These are phyloP conservation scores for Arctostaphylos glauca DNA, from an alignment of 148 eudicot species.

Conservation along the genomic window DNA sequence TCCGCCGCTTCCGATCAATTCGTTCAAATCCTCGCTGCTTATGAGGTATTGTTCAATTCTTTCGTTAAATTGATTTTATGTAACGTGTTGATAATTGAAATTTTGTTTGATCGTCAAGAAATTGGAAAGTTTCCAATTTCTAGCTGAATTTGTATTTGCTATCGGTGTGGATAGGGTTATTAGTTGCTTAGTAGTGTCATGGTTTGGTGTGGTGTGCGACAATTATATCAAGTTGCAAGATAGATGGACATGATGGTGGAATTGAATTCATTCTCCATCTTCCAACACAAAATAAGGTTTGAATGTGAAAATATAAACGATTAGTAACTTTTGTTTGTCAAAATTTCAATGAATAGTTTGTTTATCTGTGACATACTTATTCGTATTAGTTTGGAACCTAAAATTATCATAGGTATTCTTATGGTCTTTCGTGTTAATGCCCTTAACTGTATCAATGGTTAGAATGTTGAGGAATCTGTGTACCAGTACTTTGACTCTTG, in stretches of 20 bases:
- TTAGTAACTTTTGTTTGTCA: too few relatives aligned
- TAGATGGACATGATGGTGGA: neutral
- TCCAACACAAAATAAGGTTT: neutral
- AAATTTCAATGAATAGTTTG: neutral
- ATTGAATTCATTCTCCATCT: neutral
- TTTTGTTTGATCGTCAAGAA: neutral
- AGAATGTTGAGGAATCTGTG: neutral
- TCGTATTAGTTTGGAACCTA: neutral
- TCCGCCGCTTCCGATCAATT: slow-evolving; percentile 53
- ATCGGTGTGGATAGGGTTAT: too few relatives aligned
- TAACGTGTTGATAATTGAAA: neutral
- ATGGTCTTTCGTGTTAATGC: neutral
- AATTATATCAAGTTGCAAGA: neutral
- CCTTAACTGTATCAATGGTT: neutral
- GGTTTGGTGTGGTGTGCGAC: neutral
- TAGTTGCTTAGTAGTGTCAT: too few relatives aligned
- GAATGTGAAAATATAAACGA: neutral
- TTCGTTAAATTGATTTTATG: neutral
- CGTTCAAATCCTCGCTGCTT: slow-evolving; percentile 76
- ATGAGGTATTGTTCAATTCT: slow-evolving; percentile 46
- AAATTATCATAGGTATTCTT: neutral
- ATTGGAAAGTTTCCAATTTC: neutral
- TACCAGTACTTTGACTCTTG: neutral
- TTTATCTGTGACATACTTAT: neutral
- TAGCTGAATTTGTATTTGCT: neutral